Evolutionary conservation across 305 asterid genomes (phyloP).

Genomic region (Lippia alba): DNA sequence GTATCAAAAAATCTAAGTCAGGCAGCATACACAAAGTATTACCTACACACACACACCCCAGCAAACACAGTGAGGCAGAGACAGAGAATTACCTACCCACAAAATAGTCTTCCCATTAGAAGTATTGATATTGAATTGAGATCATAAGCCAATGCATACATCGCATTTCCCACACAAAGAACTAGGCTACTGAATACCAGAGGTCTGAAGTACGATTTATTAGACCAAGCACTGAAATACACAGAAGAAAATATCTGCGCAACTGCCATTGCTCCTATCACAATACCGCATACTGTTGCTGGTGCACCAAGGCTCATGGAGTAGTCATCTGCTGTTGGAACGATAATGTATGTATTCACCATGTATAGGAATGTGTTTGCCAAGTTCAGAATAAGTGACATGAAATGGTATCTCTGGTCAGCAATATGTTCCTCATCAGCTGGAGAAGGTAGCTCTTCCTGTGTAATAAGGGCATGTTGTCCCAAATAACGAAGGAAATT

Average conservation of each 20-base stretch:
- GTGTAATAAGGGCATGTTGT: slow-evolving; percentile 97
- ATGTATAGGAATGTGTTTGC: slow-evolving; percentile 94
- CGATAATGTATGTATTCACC: slow-evolving; percentile 96
- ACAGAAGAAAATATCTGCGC: slow-evolving; percentile 97
- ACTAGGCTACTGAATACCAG: slow-evolving; percentile 90
- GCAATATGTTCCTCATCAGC: slow-evolving; percentile 66
- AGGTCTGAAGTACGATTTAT: slow-evolving; percentile 87
- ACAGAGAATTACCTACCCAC: slow-evolving; percentile 66
- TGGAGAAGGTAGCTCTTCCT: slow-evolving; percentile 76
- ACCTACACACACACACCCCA: slow-evolving; percentile 13
- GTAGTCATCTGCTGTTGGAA: slow-evolving; percentile 98
- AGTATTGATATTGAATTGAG: slow-evolving; percentile 72
- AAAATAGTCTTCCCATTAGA: slow-evolving; percentile 81
- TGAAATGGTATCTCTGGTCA: slow-evolving; percentile 83
- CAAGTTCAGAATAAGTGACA: slow-evolving; percentile 91
- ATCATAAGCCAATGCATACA: slow-evolving; percentile 97
- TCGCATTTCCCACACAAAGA: slow-evolving; percentile 69
- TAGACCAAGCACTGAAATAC: slow-evolving; percentile 99
- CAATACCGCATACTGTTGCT: slow-evolving; percentile 95
- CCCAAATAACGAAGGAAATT: slow-evolving; percentile 87
- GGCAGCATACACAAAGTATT: background rate
- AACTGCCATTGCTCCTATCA: slow-evolving; percentile 97
- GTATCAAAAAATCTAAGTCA: background rate
- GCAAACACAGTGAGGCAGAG: slow-evolving; percentile 10
- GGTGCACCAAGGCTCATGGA: slow-evolving; percentile 98